Base-by-base conservation (phyloP, 2,329 filamentous ascomycete species). In the Pseudocercospora pini-densiflorae region DNA sequence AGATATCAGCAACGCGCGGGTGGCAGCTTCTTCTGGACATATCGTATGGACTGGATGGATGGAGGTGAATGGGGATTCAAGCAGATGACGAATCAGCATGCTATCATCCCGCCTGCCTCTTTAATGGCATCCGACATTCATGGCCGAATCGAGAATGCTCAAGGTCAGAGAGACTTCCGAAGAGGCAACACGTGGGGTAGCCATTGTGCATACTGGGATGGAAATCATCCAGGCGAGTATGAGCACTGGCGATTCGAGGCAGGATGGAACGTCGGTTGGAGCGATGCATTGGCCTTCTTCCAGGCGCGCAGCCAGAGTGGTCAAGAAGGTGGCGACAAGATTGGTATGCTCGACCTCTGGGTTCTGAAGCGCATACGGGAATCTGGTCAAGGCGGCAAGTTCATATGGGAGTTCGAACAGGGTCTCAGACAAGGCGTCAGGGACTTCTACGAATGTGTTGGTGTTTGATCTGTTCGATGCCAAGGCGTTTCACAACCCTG, bases 31-130 rank as follows among this genome's bases (percentile, higher is more conserved):
- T 89, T 88, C 77, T 88, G 86, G 87, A 88, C 86, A 0, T 85
- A 81, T 72, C 86, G 86, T 62, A 88, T 88, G 85, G 81, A 86
- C 68, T 88, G 86, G 85, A 86, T 86, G 81, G 81, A 83, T n/a
- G 86, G 86, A 12, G 86, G 86, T 12, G 86, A 87, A 74, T 88
- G 87, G 87, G 86, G 86, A 0, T 88, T 88, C 76, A 80, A 81
- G 21, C 80, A 84, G 43, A 85, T 86, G 76, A 81, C 79, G 8
- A 81, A 84, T 23, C 80, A 79, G 23, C 76, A 78, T 2, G 79
- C 81, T 36, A 79, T 86, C 62, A 70, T 73, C 0, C 70, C 81
- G 1, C 81, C 85, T 40, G 61, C 70, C 43, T 73, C 78, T 62
- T 75, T 84, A 63, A 70, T 70, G 27, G 70, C 71, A 3, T 69